Percentiles rank a stretch among this genome's conserved stretches.
These are phyloP conservation scores for Naganishia antarctica DNA, from an alignment of 768 basidiomycete genomes.

Conservation along the genomic window DNA sequence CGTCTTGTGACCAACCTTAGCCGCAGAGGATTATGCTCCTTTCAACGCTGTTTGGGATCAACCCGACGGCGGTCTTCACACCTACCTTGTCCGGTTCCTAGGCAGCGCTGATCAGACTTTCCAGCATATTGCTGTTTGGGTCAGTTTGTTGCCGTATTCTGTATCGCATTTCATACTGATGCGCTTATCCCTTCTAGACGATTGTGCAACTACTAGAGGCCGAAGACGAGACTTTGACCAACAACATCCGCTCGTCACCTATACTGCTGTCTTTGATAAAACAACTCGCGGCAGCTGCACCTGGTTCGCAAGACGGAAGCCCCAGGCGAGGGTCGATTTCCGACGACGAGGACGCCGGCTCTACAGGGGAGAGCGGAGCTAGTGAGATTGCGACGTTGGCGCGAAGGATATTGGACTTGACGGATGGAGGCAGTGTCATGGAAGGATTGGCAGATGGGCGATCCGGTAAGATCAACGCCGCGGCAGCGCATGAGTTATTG, in stretches of 20 bases:
- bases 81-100: constrained; percentile 88
- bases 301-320: constrained; percentile 57
- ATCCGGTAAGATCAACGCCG: not conserved
- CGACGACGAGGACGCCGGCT: constrained; percentile 60
- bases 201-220: constrained; percentile 96
- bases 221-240: constrained; percentile 84
- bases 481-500: not conserved
- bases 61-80: constrained; percentile 94
- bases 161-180: not conserved
- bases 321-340: constrained; percentile 60
- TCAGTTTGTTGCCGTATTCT: constrained; percentile 25
- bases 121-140: constrained; percentile 99
- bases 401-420: constrained; percentile 76
- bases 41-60: constrained; percentile 98
- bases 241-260: constrained; percentile 79
- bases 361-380: constrained; percentile 59
- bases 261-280: constrained; percentile 81
- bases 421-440: constrained; percentile 54
- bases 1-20: constrained; percentile 11
- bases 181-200: constrained; percentile 51
- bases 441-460: constrained; percentile 17
- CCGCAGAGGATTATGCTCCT: constrained; percentile 74
- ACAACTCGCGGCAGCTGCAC: constrained; percentile 63
- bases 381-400: constrained; percentile 84
- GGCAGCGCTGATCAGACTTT: constrained; percentile 91